Evolutionary conservation across 495 filamentous ascomycete species (phyloP), one percentile per base, ranked within the genome.

Genomic region (Penicillium egyptiacum): DNA sequence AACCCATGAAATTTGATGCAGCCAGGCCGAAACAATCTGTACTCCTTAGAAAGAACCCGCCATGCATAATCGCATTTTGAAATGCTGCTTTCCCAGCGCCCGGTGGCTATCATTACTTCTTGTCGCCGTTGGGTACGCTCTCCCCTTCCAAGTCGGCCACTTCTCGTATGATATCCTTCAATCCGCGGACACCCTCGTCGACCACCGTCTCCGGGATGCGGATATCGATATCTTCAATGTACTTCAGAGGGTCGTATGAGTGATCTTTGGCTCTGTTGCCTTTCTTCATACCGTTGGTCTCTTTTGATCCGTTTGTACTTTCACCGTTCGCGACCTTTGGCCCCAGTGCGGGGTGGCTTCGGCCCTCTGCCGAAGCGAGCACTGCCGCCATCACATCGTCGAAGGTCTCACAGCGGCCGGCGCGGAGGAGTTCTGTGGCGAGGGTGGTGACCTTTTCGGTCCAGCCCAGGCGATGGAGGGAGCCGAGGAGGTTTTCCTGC

Each of bases 131-230:
- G n/a, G 53, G 49, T 33, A 55, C 49, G 44, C 55, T 66, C 52
- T 80, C 75, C 26, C 75, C 78, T 33, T 79, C 74, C 35, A 81
- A 61, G 10, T 78, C 70, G 26, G 78, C 74, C 56, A 82, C 74
- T 51, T 80, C 78, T 31, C 79, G 67, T 47, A 82, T 53, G 3
- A 78, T 72, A 16, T 80, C 78, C 51, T 79, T 79, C 40, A 82
- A 64, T 5, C 75, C 73, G 4, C 70, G 59, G 2, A 77, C 73
- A 5, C 76, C 76, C 56, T 79, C 75, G n/a, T 75, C 74, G 23
- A 79, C 76, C 14, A 77, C 71, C 8, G 61, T 56, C 35, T 70
- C 60, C 1, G 76, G 76, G 33, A 79, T 75, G 25, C 75, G 66
- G 56, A 79, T 70, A 58, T 79, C 71, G 31, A 75, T 65, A 12